phyloP scores from a whole-genome alignment of 805 yeast genomes.

The Scheffersomyces amazonensis region DNA sequence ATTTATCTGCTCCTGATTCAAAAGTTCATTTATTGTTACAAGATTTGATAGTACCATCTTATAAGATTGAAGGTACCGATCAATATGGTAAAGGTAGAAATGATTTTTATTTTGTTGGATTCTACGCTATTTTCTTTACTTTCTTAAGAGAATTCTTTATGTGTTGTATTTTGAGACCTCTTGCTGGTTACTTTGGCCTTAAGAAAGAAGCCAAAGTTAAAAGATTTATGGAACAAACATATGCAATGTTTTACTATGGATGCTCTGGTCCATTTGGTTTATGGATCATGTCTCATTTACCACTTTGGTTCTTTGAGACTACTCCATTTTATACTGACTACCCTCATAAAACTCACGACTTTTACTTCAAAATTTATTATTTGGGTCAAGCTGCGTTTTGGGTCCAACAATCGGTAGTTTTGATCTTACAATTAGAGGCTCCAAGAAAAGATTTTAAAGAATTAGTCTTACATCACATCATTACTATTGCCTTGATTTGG shows the following conservation, averaged over 20 bases:
- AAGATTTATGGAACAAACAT: conserved; percentile 92
- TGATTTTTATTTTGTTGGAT: conserved; percentile 77
- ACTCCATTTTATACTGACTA: conserved; percentile 72
- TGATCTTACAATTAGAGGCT: conserved; percentile 82
- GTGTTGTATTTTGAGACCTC: conserved; percentile 76
- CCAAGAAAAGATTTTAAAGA: conserved; percentile 94
- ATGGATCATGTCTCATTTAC: conserved; percentile 76
- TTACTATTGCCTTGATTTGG: conserved; percentile 85
- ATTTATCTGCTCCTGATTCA: conserved; percentile 56
- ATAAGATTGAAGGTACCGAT: conserved; percentile 57
- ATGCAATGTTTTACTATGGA: conserved; percentile 78
- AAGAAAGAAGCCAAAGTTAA: conserved; percentile 53
- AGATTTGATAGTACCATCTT: conserved; percentile 63
- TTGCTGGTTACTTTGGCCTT: conserved; percentile 57
- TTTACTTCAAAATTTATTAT: conserved; percentile 74
- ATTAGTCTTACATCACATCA: conserved; percentile 87
- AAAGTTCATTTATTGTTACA: conserved; percentile 55
- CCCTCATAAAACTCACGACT: conserved; percentile 78
- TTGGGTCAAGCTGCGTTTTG: conserved; percentile 94
- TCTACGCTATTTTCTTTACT: conserved; percentile 83
- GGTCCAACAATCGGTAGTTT: conserved; percentile 91
- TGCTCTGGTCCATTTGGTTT: conserved; percentile 82
- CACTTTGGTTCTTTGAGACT: conserved; percentile 89
- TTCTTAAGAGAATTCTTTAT: conserved; percentile 87
- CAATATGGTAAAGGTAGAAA: conserved; percentile 84